A percentile compares a stretch with the other conserved stretches of the same genome.
phyloP scores from a whole-genome alignment of 805 yeast species.

The Pichia phayaonensis region DNA sequence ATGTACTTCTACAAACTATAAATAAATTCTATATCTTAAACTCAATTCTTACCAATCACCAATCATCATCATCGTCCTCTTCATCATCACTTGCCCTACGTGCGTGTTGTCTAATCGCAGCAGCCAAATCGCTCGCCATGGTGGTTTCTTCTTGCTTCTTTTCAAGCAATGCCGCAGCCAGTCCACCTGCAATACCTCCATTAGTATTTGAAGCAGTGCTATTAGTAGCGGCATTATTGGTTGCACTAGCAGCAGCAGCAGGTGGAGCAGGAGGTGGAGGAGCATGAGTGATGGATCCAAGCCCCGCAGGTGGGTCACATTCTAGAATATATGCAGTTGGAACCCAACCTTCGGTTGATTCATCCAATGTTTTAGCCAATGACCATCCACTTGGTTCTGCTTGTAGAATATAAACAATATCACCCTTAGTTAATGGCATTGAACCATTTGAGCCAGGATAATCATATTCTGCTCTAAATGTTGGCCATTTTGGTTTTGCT shows the following conservation, averaged over 20 bases:
- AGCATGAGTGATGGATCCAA: conserved; percentile 30
- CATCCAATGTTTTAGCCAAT: conserved; percentile 71
- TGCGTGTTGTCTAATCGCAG: conserved; percentile 76
- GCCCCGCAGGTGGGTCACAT: conserved; percentile 39
- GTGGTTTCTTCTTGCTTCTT: conserved; percentile 52
- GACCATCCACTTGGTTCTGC: conserved; percentile 92
- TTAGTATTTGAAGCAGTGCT: neutral
- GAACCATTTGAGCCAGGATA: conserved; percentile 85
- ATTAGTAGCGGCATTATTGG: conserved; percentile 6
- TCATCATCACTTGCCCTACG: conserved; percentile 65
- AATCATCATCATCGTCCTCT: conserved; percentile 55
- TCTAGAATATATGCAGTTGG: conserved; percentile 85
- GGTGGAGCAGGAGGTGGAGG: conserved; percentile 33
- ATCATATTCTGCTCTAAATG: conserved; percentile 79
- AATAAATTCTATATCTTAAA: neutral
- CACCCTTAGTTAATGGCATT: conserved; percentile 69
- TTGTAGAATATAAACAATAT: conserved; percentile 61
- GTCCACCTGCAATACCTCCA: conserved; percentile 33
- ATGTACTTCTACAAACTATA: neutral
- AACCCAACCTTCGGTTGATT: conserved; percentile 88
- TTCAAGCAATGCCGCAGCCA: conserved; percentile 62
- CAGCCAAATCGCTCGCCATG: conserved; percentile 82
- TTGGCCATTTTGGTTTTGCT: conserved; percentile 60
- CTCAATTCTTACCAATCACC: conserved; percentile 17
- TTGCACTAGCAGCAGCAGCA: conserved; percentile 16